These are phyloP conservation scores for Termitomyces sp. DNA, from an alignment of 1,284 basidiomycete species.

Conservation along the genomic window DNA sequence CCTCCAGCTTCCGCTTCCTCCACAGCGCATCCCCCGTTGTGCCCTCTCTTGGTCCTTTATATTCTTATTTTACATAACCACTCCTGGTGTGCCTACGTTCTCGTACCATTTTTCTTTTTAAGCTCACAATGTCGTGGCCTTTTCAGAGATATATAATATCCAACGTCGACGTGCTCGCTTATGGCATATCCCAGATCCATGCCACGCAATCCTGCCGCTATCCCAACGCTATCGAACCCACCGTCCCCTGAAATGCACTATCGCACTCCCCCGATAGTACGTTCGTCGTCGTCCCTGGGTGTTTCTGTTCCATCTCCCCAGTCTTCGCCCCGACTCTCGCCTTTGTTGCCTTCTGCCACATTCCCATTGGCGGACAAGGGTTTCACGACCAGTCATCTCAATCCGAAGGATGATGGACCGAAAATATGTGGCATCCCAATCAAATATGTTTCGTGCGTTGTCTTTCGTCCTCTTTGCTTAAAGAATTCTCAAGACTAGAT, in stretches of 20 bases:
- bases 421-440: slow-evolving; percentile 49
- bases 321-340: slow-evolving; percentile 36
- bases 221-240: slow-evolving; percentile 8
- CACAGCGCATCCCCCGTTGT: not conserved
- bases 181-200: slow-evolving; percentile 17
- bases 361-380: slow-evolving; percentile 29
- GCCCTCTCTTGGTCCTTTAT: not conserved
- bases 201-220: slow-evolving; percentile 11
- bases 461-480: slow-evolving; percentile 8
- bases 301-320: slow-evolving; percentile 20
- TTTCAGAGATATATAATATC: slow-evolving; percentile 11
- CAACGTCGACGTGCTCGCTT: not conserved
- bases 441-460: slow-evolving; percentile 57
- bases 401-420: slow-evolving; percentile 27
- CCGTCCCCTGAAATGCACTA: slow-evolving; percentile 33
- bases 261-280: slow-evolving; percentile 33
- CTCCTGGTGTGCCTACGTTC: slow-evolving; percentile 2
- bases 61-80: slow-evolving; percentile 8
- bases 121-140: slow-evolving; percentile 7
- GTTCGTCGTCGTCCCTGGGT: slow-evolving; percentile 28
- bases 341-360: slow-evolving; percentile 35
- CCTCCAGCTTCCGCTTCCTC: not conserved
- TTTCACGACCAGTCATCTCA: slow-evolving; percentile 14
- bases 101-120: slow-evolving; percentile 4
- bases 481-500: not conserved